Percentiles rank a stretch among this genome's conserved stretches.
These are phyloP conservation scores for Nidularia pulvinata DNA, from an alignment of 768 basidiomycete species.

Conservation along the genomic window DNA sequence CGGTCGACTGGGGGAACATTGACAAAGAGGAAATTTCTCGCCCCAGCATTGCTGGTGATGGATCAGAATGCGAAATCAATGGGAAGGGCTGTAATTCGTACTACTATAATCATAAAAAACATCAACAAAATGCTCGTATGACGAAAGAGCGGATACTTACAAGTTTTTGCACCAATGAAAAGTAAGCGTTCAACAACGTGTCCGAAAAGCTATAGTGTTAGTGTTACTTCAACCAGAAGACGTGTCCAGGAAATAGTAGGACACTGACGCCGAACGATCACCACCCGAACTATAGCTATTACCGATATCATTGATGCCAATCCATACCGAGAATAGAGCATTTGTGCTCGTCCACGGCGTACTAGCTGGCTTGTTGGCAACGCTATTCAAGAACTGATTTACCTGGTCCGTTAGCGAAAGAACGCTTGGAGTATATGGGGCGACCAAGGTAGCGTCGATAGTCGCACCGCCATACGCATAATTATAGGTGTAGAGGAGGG, in stretches of 20 bases:
- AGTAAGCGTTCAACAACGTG: conserved; percentile 45
- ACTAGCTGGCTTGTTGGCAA: conserved; percentile 43
- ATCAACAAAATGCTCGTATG: conserved; percentile 3
- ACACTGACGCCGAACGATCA: conserved; percentile 44
- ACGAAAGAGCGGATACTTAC: conserved; percentile 22
- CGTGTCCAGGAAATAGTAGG: no score
- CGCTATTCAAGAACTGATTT: conserved; percentile 50
- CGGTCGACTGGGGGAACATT: conserved; percentile 41
- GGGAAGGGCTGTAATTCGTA: conserved; percentile 13
- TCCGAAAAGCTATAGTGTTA: conserved; percentile 40
- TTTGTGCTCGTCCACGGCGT: conserved; percentile 59
- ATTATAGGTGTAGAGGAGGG: conserved; percentile 58
- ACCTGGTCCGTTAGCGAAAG: conserved; percentile 62
- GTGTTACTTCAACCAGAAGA: no score
- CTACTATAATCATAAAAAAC: conserved; percentile 33
- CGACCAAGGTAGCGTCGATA: conserved; percentile 56
- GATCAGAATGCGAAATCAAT: conserved; percentile 1
- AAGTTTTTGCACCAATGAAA: conserved; percentile 46
- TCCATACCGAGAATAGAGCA: conserved; percentile 66
- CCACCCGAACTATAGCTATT: conserved; percentile 48
- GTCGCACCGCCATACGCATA: conserved; percentile 70
- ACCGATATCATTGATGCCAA: conserved; percentile 73
- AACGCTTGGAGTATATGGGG: conserved; percentile 49
- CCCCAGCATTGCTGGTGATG: conserved; percentile 43
- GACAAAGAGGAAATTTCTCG: conserved; percentile 52